Evolutionary conservation across 1,284 basidiomycete genomes (phyloP), one percentile per base, ranked within the genome.

Genomic region (Fomitopsis palustris): DNA sequence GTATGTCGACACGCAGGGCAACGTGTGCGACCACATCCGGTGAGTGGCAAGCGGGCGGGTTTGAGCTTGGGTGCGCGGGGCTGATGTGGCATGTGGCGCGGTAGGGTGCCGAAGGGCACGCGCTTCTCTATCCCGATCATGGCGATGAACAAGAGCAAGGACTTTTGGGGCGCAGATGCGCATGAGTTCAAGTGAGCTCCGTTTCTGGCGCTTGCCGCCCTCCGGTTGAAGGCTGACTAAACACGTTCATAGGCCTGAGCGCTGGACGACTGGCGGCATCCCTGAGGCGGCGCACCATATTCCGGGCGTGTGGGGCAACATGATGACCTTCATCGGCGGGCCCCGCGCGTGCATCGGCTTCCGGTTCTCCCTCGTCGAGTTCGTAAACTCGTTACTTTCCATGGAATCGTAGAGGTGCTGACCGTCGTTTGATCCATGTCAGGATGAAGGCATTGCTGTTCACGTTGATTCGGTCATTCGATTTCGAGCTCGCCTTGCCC

Each of bases 301-400:
- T 23, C 86, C 87, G 1, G 82, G 86, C 2, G 53, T 55, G 73
- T 88, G 54, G 54, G 76, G 79, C 19, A 80, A 87, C 62, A 61
- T 82, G 66, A 70, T 88, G 42, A 80, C 81, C 0, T 90, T 89
- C 76, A 64, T 85, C 4, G 82, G 82, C 31, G 86, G 86, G 0
- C 78, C 83, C 4, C 78, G 80, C 41, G 78, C 83, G 0, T 87
- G 85, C 58, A 83, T 55, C 39, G 54, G 54, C 27, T 55, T 10
- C 54, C 54, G 54, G 29, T 55, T 55, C 27, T 55, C 54, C 31
- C 39, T 55, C 19, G 29, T 55, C 42, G 54, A 55, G 54, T 55
- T 9, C 29, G 54, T 55, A 21, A 23, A 19, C 31, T 21, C n/a
- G 7, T 9, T 10, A 14, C 12, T 29, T 9, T n/a, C 10, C 6